Conservation (phyloP, 192 early-diverging fungal species). For the Spizellomyces sp. region DNA sequence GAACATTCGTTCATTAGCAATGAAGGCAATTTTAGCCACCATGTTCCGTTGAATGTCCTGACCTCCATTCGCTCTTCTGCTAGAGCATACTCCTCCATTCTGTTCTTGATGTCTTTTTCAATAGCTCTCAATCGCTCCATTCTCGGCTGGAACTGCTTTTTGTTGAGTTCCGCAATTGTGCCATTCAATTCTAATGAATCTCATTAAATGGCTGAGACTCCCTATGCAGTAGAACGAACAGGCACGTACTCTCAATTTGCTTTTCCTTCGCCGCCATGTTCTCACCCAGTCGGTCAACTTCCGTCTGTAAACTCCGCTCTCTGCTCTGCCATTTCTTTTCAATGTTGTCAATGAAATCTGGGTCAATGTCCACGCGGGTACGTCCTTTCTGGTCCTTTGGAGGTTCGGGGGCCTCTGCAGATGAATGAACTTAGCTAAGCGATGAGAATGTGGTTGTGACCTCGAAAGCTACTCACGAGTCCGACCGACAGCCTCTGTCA, state of each 20-base stretch:
- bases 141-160: constrained; percentile 57
- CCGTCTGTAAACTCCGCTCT: constrained; percentile 43
- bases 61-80: constrained; percentile 61
- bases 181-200: constrained; percentile 34
- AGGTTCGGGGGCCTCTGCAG: background rate
- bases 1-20: background rate
- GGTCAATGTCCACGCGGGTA: constrained; percentile 41
- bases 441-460: background rate
- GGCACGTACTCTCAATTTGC: constrained; percentile 34
- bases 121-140: constrained; percentile 57
- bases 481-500: constrained; percentile 48
- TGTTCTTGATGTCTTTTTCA: constrained; percentile 52
- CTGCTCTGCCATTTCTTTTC: constrained; percentile 61
- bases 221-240: constrained; percentile 6
- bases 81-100: constrained; percentile 55
- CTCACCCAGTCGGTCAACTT: constrained; percentile 44
- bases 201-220: background rate
- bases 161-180: constrained; percentile 42
- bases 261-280: constrained; percentile 34
- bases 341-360: constrained; percentile 55
- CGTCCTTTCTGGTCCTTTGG: constrained; percentile 1
- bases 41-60: background rate
- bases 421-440: background rate
- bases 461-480: constrained; percentile 8
- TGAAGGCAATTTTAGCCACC: background rate